Evolutionary conservation across 768 basidiomycete species (phyloP).

Genomic region (Serendipita sp.): DNA sequence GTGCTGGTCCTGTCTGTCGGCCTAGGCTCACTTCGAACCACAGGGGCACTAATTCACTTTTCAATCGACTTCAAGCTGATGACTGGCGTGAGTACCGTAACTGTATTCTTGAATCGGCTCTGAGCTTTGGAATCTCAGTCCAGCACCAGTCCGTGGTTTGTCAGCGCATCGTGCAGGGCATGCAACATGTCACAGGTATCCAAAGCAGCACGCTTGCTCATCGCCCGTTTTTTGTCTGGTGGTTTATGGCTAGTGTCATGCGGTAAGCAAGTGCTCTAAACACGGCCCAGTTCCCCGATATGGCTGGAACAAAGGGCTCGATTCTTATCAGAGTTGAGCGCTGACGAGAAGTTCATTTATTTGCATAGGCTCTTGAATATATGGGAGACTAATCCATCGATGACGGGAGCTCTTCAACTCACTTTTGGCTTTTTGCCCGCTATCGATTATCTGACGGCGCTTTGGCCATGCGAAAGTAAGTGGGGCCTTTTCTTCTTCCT

Average conservation of each 20-base stretch:
- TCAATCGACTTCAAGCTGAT: slow-evolving; percentile 45
- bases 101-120: slow-evolving; percentile 5
- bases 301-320: no score
- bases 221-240: slow-evolving; percentile 52
- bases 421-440: slow-evolving; percentile 48
- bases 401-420: slow-evolving; percentile 44
- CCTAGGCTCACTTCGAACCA: not conserved
- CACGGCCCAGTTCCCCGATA: not conserved
- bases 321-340: no score
- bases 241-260: slow-evolving; percentile 31
- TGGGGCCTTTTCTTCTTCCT: not conserved
- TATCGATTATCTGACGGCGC: slow-evolving; percentile 47
- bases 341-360: not conserved
- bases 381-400: slow-evolving; percentile 44
- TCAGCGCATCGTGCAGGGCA: slow-evolving; percentile 38
- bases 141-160: slow-evolving; percentile 52
- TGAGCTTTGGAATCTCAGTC: slow-evolving; percentile 31
- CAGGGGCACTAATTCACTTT: slow-evolving; percentile 6
- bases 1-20: not conserved
- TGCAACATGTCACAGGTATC: slow-evolving; percentile 34
- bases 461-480: slow-evolving; percentile 56
- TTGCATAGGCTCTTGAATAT: slow-evolving; percentile 17
- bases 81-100: slow-evolving; percentile 41
- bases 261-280: not conserved
- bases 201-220: slow-evolving; percentile 27